Conservation (phyloP, 176 grass and related monocot species). For the Carex pumila region DNA sequence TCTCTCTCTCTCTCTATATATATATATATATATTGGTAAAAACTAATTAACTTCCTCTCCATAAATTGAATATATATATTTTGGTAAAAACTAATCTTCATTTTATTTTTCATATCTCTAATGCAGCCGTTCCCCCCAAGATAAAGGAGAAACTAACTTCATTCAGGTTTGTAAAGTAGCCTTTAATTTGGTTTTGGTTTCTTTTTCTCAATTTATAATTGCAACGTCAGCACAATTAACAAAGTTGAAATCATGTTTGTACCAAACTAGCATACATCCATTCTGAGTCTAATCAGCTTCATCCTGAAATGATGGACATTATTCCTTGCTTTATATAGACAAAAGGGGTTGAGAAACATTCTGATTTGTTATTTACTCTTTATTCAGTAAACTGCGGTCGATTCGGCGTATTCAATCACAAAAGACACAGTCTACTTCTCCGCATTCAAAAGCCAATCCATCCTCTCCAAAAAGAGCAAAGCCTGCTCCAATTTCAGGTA, state of each 20-base stretch:
- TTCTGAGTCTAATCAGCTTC: background rate
- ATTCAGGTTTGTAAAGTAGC: slow-evolving; percentile 40
- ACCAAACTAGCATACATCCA: background rate
- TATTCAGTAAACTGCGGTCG: slow-evolving; percentile 56
- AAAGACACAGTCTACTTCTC: slow-evolving; percentile 59
- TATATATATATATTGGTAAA: too few species aligned
- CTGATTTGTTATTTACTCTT: background rate
- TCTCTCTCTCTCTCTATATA: too few species aligned
- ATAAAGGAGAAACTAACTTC: slow-evolving; percentile 51
- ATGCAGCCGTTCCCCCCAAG: slow-evolving; percentile 29
- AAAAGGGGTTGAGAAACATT: background rate
- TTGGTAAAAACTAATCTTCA: background rate
- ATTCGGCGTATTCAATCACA: slow-evolving; percentile 45
- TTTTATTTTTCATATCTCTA: background rate
- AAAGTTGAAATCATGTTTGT: background rate
- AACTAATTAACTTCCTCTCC: too few species aligned
- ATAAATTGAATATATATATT: too few species aligned
- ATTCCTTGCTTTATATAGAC: background rate
- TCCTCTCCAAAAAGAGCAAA: slow-evolving; percentile 23
- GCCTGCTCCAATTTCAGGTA: slow-evolving; percentile 21
- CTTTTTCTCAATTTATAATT: background rate
- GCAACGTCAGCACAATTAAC: background rate
- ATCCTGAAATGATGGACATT: background rate
- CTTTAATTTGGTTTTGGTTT: background rate
- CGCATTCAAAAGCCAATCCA: slow-evolving; percentile 20